phyloP scores from a whole-genome alignment of 2,329 filamentous ascomycete species.

The Clarireedia hainanense region DNA sequence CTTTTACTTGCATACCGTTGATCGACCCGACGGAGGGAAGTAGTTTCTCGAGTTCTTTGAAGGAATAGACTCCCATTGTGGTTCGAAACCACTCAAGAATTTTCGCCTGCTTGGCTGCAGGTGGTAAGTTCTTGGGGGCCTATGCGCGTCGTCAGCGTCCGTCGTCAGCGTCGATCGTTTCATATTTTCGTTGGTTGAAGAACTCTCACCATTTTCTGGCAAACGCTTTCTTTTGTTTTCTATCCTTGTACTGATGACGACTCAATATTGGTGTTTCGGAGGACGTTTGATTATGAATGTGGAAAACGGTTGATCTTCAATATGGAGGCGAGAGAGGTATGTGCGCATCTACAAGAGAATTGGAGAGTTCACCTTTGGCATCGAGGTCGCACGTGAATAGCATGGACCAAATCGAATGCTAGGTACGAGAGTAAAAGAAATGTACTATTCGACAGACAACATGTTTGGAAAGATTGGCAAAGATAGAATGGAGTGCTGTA shows the following conservation, averaged over 20 bases:
- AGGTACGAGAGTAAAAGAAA: too few relatives aligned
- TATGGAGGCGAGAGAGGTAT: background rate
- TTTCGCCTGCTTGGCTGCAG: constrained; percentile 48
- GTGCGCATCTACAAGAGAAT: background rate
- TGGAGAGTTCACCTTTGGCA: background rate
- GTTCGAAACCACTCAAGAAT: constrained; percentile 53
- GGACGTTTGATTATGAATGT: too few relatives aligned
- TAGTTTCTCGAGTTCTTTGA: constrained; percentile 61
- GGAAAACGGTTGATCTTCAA: too few relatives aligned
- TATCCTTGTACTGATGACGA: too few relatives aligned
- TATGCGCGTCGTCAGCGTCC: constrained; percentile 7
- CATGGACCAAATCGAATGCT: too few relatives aligned
- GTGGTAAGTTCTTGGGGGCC: constrained; percentile 47
- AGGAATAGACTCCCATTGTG: constrained; percentile 52
- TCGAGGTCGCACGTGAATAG: too few relatives aligned
- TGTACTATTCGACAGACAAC: background rate
- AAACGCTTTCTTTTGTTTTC: too few relatives aligned
- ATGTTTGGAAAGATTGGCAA: background rate
- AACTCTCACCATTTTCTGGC: background rate
- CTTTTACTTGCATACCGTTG: constrained; percentile 59
- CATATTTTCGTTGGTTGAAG: background rate
- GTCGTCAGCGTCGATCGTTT: background rate
- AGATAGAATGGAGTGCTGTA: background rate
- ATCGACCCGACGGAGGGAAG: constrained; percentile 54
- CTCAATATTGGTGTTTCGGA: too few relatives aligned